A percentile compares a stretch with the other conserved stretches of the same genome.
phyloP scores from a whole-genome alignment of 2,329 filamentous ascomycete species.

The Hypoxylon sp. region DNA sequence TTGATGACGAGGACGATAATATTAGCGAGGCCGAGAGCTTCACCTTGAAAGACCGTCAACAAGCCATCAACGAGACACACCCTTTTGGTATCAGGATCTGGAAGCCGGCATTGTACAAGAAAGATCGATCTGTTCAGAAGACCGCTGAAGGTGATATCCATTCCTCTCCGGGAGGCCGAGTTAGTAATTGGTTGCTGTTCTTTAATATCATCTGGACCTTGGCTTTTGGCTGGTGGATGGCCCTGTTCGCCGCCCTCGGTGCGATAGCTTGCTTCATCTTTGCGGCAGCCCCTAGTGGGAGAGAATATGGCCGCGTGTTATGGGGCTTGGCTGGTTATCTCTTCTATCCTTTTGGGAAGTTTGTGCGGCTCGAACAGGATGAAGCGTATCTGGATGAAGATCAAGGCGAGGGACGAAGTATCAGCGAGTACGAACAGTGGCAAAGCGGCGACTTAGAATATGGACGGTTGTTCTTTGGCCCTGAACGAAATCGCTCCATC shows the following conservation, averaged over 20 bases:
- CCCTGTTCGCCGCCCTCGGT: slow-evolving; percentile 79
- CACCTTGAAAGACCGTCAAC: slow-evolving; percentile 94
- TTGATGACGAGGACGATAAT: slow-evolving; percentile 75
- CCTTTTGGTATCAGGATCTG: slow-evolving; percentile 98
- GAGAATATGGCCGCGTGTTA: slow-evolving; percentile 88
- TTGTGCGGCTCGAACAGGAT: slow-evolving; percentile 92
- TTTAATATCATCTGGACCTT: slow-evolving; percentile 94
- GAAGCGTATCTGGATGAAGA: slow-evolving; percentile 96
- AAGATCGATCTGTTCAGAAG: slow-evolving; percentile 94
- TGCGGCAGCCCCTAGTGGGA: slow-evolving; percentile 82
- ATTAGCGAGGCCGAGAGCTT: slow-evolving; percentile 97
- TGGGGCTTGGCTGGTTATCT: slow-evolving; percentile 88
- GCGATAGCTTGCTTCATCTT: slow-evolving; percentile 85
- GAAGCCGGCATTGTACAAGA: slow-evolving; percentile 99
- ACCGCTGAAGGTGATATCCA: slow-evolving; percentile 97
- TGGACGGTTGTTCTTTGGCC: slow-evolving; percentile 95
- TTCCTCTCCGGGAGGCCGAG: slow-evolving; percentile 89
- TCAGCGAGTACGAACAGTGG: slow-evolving; percentile 99
- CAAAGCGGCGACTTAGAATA: slow-evolving; percentile 97
- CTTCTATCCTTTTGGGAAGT: slow-evolving; percentile 97
- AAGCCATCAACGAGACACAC: slow-evolving; percentile 98
- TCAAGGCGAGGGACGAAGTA: slow-evolving; percentile 93
- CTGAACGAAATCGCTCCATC: slow-evolving; percentile 81
- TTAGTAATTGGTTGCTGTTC: slow-evolving; percentile 85
- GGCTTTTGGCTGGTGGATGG: slow-evolving; percentile 96